phyloP scores from a whole-genome alignment of 768 basidiomycete genomes.

The Phylloporus scabripes region DNA sequence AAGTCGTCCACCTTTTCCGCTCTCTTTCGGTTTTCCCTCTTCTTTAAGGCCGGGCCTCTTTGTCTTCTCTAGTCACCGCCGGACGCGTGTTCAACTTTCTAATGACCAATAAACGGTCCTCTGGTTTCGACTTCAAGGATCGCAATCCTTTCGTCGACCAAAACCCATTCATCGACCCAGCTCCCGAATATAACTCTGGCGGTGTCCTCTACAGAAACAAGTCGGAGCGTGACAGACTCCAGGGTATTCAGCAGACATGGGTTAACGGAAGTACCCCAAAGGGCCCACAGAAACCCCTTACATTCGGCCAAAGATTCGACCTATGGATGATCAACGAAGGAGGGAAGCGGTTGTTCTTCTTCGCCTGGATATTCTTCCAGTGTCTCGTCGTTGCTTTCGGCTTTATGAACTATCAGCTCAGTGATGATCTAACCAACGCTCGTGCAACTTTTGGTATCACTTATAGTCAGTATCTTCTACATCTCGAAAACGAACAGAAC shows the following conservation, averaged over 20 bases:
- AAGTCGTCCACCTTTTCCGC: background rate
- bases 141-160: conserved; percentile 43
- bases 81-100: conserved; percentile 11
- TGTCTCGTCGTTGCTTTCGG: conserved; percentile 72
- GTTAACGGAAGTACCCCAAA: conserved; percentile 30
- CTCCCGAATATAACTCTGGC: conserved; percentile 26
- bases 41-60: conserved; percentile 26
- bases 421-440: conserved; percentile 69
- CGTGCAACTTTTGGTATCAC: conserved; percentile 68
- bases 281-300: conserved; percentile 34
- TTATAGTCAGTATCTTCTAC: conserved; percentile 50
- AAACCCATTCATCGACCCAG: conserved; percentile 40
- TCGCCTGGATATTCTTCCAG: conserved; percentile 76
- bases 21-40: background rate
- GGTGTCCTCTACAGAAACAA: conserved; percentile 72
- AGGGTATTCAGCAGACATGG: conserved; percentile 71
- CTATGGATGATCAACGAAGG: conserved; percentile 97
- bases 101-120: conserved; percentile 44
- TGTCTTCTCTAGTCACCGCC: conserved; percentile 9
- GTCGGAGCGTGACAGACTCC: conserved; percentile 75
- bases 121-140: conserved; percentile 69
- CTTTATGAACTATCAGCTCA: conserved; percentile 68
- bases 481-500: background rate
- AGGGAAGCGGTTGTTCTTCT: conserved; percentile 72
- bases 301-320: conserved; percentile 44